These are phyloP conservation scores for Endotrypanum monterogeii DNA, from an alignment of 208 protist genomes.

Conservation along the genomic window DNA sequence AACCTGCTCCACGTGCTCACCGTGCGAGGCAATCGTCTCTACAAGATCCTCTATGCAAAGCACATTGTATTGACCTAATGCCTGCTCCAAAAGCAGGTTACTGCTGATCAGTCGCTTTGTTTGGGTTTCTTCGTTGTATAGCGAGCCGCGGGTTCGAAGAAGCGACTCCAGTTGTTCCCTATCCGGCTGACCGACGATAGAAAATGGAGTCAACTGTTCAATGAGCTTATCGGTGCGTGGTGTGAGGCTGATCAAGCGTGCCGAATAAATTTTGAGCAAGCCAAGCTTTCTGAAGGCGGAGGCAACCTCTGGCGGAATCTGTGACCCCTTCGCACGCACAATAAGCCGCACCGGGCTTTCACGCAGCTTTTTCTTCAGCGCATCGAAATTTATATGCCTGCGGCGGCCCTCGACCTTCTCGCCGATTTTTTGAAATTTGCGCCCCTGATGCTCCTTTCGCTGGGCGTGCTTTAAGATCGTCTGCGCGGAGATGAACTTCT, in stretches of 20 bases:
- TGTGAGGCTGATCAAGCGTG: constrained; percentile 61
- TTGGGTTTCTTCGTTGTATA: constrained; percentile 78
- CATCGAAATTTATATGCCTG: constrained; percentile 32
- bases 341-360: constrained; percentile 64
- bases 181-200: constrained; percentile 79
- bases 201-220: constrained; percentile 81
- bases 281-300: constrained; percentile 63
- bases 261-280: constrained; percentile 80
- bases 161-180: constrained; percentile 75
- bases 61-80: constrained; percentile 81
- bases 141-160: constrained; percentile 77
- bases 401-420: constrained; percentile 65
- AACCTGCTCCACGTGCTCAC: constrained; percentile 71
- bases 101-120: constrained; percentile 81
- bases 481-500: constrained; percentile 89
- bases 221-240: constrained; percentile 66
- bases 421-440: constrained; percentile 79
- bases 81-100: constrained; percentile 87
- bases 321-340: constrained; percentile 79
- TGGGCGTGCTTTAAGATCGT: constrained; percentile 85
- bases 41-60: constrained; percentile 91
- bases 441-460: constrained; percentile 70
- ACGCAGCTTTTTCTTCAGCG: constrained; percentile 42
- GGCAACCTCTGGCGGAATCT: constrained; percentile 79
- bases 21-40: constrained; percentile 61